Base-by-base conservation (phyloP, 495 filamentous ascomycete genomes). In the Penicillium pancosmium region DNA sequence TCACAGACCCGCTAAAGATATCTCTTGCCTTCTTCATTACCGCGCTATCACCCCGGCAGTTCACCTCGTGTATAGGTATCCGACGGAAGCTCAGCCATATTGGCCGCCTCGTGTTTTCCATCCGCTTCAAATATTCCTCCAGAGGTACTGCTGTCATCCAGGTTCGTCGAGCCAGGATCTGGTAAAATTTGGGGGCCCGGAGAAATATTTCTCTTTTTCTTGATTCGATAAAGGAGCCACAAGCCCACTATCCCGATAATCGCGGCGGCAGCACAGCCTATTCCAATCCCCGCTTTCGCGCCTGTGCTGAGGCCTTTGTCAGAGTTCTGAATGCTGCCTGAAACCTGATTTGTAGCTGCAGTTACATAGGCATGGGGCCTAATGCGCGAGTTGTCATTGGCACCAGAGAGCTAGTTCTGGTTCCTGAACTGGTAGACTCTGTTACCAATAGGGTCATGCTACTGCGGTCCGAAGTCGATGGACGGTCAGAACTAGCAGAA, bases 341-440 rank as follows among this genome's bases (percentile, higher is more conserved):
- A 36, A 19, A 34, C n/a, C 35, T 18, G 27, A 18, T 1, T 18
- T 36, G 50, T 33, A 52, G 27, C 50, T 35, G 50, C 50, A 36
- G 50, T 36, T 35, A 25, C 50, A 18, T 43, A 2, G 40, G 3
- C 25, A 15, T 31, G 2, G 21, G 16, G 50, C 25, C 50, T 13
- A 36, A 52, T 34, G 31, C 27, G 27, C 50, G 15, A 36, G 31
- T 52, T 52, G 50, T 52, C 16, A 5, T 31, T 52, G 15, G 50
- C 31, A 36, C 50, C 2, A 31, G 50, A 1, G 27, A 52, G 25
- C 50, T 52, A 19, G 50, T 52, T 52, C 15, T 2, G 19, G 19
- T 21, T 21, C 19, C 50, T 18, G 31, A 38, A 36, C 15, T 18
- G 25, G 21, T 50, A 15, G 50, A 52, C 27, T 52, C 50, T 52